Evolutionary conservation across 192 early-diverging fungal genomes (phyloP), one percentile per base, ranked within the genome.

Genomic region (Coemansia furcata): DNA sequence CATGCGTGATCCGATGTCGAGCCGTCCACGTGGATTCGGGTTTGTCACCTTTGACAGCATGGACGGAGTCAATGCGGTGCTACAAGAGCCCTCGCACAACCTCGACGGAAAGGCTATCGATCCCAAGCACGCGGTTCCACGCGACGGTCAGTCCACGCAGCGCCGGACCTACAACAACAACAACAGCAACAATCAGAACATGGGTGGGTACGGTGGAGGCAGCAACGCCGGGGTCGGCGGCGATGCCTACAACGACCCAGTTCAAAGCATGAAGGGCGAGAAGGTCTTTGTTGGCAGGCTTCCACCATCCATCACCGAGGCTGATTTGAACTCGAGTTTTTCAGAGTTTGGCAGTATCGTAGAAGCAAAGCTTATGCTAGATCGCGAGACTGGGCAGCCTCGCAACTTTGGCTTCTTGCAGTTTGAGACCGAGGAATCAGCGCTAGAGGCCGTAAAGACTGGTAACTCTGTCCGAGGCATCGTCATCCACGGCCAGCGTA

Each of bases 281-380:
- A 95, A 95, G 85, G 89, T 97, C 38, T 97, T 97, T 85, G 94
- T 97, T 9, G 95, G 95, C 47, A 92, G 94, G 4, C 89, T 97
- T 36, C 86, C 92, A 9, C 77, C 90, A 1, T 91, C 95, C 6
- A 93, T 92, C 2, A 89, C 89, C 7, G 91, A 95, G 65, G 92
- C 94, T 26, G 91, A 94, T 71, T 88, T 97, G 71, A 85, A 86
- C 52, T 87, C 92, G 52, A 91, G 89, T 66, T 97, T 97, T 76
- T 75, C 72, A 29, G 86, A 89, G 68, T 97, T 94, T 81, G 95
- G 95, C 1, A 85, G 75, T 43, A 92, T 97, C 15, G 80, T 89
- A 21, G 94, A 96, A 68, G 91, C 92, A 36, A 94, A 89, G 37
- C 70, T 97, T 17, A 94, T 95, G 90, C 87, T 87, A 23, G 93